Base-by-base conservation (phyloP, 306 rosid genomes). In the Glycine soja region DNA sequence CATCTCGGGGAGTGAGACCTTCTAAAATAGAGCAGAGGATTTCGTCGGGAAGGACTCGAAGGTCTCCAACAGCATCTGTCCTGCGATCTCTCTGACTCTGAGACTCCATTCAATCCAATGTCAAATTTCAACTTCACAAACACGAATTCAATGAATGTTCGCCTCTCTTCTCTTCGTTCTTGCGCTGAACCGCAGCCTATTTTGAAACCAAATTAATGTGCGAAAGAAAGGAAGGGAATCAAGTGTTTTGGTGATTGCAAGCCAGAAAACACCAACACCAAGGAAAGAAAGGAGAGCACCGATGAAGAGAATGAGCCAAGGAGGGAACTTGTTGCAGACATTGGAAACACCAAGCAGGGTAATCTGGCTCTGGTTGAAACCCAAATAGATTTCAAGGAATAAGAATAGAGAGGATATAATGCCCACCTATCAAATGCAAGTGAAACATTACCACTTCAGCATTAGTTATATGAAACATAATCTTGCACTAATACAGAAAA, bases 361-460 rank as follows among this genome's bases (percentile, higher is more conserved):
- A 4, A 93, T 74, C 72, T 93, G 97, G 4, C 69, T 85, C 78
- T 93, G 97, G 77, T 82, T 91, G 77, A 93, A 90, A 38, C 97
- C 94, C 67, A 93, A 75, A 71, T 88, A 0, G 94, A 87, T 74
- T 91, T 93, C 71, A 93, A 82, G 9, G 97, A 77, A 78, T 87
- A 90, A 40, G 97, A 93, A 61, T 93, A 93, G 3, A 45, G 99
- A 86, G 99, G 98, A 89, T 95, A 95, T 78, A 95, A 65, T 56
- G 98, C 99, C 98, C 99, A 95, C 88, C 99, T 95, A 86, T 83
- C 86, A 70, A 85, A 83, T 65, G 85, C 46, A 68, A 64, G 81
- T 58, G 73, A 80, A 67, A 68, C 34, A 83, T 79, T 42, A 50
- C 69, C 81, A 68, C 78, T 75, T 62, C 51, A 53, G 69, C 50